Conservation (phyloP, 139 green algal genomes). For the Closterium sp. region DNA sequence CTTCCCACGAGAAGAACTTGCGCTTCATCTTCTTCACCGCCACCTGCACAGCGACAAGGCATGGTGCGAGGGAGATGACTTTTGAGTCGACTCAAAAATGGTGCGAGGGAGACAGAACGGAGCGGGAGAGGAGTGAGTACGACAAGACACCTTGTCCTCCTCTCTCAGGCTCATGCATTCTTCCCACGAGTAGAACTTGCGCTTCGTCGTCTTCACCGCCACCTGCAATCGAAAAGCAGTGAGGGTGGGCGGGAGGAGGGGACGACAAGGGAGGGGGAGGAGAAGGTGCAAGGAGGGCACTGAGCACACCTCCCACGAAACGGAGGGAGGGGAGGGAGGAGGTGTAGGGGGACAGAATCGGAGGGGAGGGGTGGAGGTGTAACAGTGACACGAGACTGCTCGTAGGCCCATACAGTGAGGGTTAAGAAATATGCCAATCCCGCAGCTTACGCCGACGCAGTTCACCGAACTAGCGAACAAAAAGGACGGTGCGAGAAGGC, state of each 20-base stretch:
- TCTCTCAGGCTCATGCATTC: constrained; percentile 78
- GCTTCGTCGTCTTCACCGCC: constrained; percentile 97
- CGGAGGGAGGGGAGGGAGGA: no score
- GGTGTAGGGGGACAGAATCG: no score
- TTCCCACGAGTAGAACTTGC: constrained; percentile 94
- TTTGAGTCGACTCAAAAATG: no score
- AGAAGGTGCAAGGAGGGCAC: background rate
- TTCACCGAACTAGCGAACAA: no score
- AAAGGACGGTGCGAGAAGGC: no score
- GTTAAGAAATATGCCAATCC: no score
- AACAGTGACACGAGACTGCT: background rate
- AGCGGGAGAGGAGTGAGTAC: no score
- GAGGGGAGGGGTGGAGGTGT: background rate
- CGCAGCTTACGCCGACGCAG: no score
- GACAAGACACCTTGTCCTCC: constrained; percentile 59
- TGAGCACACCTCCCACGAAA: no score
- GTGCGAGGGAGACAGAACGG: no score
- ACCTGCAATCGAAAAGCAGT: constrained; percentile 61
- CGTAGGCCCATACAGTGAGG: background rate
- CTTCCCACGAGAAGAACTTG: constrained; percentile 91
- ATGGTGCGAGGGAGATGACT: no score
- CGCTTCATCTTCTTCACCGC: constrained; percentile 98
- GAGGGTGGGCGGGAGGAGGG: background rate
- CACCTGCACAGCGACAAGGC: no score
- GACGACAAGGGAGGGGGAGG: background rate